Percentiles rank a stretch among this genome's conserved stretches.
Conservation (phyloP, 495 filamentous ascomycete genomes). For the Cercophora sp. region DNA sequence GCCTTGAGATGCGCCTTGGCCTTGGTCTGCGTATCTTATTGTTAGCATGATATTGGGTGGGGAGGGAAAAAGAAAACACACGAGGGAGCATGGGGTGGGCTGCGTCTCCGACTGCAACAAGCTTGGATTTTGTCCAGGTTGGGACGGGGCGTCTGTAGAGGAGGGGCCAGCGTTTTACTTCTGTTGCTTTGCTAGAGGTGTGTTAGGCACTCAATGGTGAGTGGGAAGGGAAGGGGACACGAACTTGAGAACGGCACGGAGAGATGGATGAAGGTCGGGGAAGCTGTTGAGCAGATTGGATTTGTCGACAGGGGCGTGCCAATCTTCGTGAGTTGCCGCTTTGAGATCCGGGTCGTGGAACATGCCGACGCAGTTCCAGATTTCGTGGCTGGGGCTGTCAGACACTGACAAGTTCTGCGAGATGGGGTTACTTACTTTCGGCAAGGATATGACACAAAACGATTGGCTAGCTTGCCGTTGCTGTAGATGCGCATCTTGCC, state of each 20-base stretch:
- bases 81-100: constrained; percentile 50
- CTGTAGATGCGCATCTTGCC: constrained; percentile 30
- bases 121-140: constrained; percentile 36
- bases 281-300: constrained; percentile 21
- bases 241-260: constrained; percentile 25
- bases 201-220: not conserved
- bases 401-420: not conserved
- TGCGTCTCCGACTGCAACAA: constrained; percentile 46
- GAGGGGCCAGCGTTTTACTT: constrained; percentile 45
- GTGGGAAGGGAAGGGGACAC: not conserved
- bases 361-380: constrained; percentile 45
- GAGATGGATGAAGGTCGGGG: constrained; percentile 21
- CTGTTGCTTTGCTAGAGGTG: constrained; percentile 29
- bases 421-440: constrained; percentile 23
- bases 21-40: constrained; percentile 28
- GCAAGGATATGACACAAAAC: constrained; percentile 45
- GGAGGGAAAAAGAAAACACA: not conserved
- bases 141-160: constrained; percentile 31
- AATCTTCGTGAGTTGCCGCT: constrained; percentile 24
- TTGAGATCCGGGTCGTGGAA: constrained; percentile 27
- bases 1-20: constrained; percentile 45
- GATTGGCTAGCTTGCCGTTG: constrained; percentile 24
- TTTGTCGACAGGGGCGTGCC: constrained; percentile 29
- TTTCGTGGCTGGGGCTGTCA: constrained; percentile 26
- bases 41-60: constrained; percentile 1